These are phyloP conservation scores for Stagonosporopsis vannaccii DNA, from an alignment of 2,329 filamentous ascomycete species.

Conservation along the genomic window DNA sequence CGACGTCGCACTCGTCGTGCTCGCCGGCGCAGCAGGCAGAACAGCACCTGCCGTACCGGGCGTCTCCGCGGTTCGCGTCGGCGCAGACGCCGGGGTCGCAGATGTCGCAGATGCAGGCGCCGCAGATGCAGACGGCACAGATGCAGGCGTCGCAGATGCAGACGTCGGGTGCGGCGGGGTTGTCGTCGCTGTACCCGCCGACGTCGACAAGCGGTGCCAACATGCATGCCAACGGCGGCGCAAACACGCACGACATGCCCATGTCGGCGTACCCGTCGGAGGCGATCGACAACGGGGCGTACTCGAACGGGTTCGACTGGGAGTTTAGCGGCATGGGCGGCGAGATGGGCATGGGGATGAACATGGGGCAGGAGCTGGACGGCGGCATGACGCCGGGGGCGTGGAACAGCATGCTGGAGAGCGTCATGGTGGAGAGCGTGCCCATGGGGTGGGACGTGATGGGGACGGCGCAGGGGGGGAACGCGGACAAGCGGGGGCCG, in stretches of 20 bases:
- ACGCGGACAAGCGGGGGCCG: not conserved
- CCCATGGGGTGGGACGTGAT: constrained; percentile 40
- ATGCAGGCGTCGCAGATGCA: not conserved
- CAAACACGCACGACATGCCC: constrained; percentile 11
- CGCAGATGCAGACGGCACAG: not conserved
- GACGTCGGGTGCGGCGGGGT: too few relatives aligned
- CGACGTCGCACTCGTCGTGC: constrained; percentile 47
- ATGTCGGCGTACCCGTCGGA: constrained; percentile 15
- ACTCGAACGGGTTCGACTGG: constrained; percentile 41
- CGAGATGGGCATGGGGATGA: constrained; percentile 11
- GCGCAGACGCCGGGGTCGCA: constrained; percentile 1
- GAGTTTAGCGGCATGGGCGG: constrained; percentile 33
- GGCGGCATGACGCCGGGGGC: constrained; percentile 42
- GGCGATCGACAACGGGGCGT: constrained; percentile 20
- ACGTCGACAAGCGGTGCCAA: not conserved
- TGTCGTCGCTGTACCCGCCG: too few relatives aligned
- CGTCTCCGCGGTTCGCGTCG: constrained; percentile 33
- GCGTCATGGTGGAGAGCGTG: constrained; percentile 32
- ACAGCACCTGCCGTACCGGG: constrained; percentile 38
- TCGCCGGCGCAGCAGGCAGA: constrained; percentile 40
- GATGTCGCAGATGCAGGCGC: not conserved
- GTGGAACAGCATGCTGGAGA: constrained; percentile 49
- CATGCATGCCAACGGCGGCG: not conserved
- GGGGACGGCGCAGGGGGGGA: constrained; percentile 10
- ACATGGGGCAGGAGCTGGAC: constrained; percentile 17